A percentile compares a stretch with the other conserved stretches of the same genome.
Conservation (phyloP, 2,329 filamentous ascomycete genomes). For the Aspergillus sp. region DNA sequence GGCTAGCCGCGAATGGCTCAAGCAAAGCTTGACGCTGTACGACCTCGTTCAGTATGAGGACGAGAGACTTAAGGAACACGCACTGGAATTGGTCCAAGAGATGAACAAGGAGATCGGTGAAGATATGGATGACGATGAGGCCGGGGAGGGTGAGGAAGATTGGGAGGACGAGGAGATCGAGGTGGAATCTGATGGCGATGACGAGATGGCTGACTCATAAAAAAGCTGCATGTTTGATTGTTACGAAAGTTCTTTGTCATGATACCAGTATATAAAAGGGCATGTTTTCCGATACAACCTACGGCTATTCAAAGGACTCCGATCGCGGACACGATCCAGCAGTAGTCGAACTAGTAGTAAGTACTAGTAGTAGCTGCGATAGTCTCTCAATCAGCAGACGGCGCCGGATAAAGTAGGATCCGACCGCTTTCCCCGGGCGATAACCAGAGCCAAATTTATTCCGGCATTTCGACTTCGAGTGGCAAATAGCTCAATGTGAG, state of each 20-base stretch:
- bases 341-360: background rate
- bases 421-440: conserved; percentile 28
- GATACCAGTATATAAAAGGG: conserved; percentile 34
- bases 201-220: conserved; percentile 58
- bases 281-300: conserved; percentile 1
- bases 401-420: conserved; percentile 34
- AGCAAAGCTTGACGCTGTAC: conserved; percentile 79
- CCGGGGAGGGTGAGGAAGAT: conserved; percentile 57
- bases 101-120: conserved; percentile 68
- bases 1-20: conserved; percentile 79
- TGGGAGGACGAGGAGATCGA: conserved; percentile 59
- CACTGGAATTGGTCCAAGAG: conserved; percentile 47
- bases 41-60: conserved; percentile 72
- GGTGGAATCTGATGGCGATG: conserved; percentile 53
- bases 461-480: conserved; percentile 24
- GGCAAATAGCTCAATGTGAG: conserved; percentile 38
- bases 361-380: background rate
- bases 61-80: conserved; percentile 48
- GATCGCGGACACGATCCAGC: background rate
- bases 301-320: background rate
- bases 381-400: conserved; percentile 18
- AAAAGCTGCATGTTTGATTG: conserved; percentile 26
- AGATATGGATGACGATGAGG: conserved; percentile 57
- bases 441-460: conserved; percentile 32
- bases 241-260: conserved; percentile 28